Evolutionary conservation across 1,284 basidiomycete species (phyloP).

Genomic region (Ganoderma multipileum): DNA sequence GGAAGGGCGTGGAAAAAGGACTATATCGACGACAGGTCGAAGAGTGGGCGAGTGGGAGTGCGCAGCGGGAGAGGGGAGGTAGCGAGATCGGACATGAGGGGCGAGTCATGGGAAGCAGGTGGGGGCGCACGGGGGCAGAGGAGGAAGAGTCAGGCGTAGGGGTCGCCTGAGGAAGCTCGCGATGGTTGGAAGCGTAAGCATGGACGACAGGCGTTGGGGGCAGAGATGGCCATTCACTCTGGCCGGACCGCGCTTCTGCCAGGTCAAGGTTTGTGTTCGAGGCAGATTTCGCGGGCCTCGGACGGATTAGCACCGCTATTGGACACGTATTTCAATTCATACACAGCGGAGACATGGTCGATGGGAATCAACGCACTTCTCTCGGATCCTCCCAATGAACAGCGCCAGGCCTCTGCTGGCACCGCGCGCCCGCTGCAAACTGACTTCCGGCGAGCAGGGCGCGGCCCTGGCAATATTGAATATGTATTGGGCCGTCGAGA

Average conservation of each 20-base stretch:
- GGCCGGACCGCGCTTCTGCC: conserved; percentile 22
- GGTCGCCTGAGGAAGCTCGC: conserved; percentile 14
- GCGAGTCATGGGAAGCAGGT: conserved; percentile 25
- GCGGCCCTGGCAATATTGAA: background rate
- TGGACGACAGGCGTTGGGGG: conserved; percentile 22
- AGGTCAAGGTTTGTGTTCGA: conserved; percentile 24
- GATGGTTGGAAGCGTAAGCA: conserved; percentile 31
- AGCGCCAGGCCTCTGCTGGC: conserved; percentile 4
- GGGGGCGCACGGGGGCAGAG: conserved; percentile 20
- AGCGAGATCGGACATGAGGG: conserved; percentile 28
- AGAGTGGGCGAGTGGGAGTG: conserved; percentile 9
- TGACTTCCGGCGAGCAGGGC: background rate
- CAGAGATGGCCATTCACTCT: conserved; percentile 18
- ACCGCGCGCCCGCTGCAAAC: background rate
- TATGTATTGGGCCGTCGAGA: background rate
- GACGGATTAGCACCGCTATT: conserved; percentile 26
- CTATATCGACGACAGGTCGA: conserved; percentile 6
- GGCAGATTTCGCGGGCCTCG: conserved; percentile 20
- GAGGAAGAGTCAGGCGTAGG: conserved; percentile 26
- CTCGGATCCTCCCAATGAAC: conserved; percentile 11
- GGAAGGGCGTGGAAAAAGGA: conserved; percentile 8
- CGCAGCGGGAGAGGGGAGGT: conserved; percentile 9
- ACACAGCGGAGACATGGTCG: conserved; percentile 20
- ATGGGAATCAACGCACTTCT: conserved; percentile 25
- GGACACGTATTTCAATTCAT: conserved; percentile 18